These are phyloP conservation scores for Linnemannia schmuckeri DNA, from an alignment of 192 early-diverging fungal genomes.

Conservation along the genomic window DNA sequence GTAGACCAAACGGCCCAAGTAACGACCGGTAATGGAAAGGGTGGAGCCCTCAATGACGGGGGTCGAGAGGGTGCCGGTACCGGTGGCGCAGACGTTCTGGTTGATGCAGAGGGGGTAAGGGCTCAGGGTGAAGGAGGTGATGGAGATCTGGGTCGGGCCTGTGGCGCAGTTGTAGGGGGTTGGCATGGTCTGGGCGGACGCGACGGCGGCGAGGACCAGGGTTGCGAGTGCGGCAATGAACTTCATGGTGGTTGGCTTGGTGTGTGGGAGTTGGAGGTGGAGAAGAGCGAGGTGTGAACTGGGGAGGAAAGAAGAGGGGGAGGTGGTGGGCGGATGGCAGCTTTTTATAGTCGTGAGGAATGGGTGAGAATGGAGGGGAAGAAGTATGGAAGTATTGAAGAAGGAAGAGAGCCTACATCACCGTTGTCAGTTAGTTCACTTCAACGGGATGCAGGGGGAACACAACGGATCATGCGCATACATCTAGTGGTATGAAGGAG, in stretches of 20 bases:
- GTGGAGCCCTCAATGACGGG: conserved; percentile 15
- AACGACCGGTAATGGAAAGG: conserved; percentile 15
- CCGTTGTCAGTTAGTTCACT: neutral
- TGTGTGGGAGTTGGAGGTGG: neutral
- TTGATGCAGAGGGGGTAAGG: conserved; percentile 33
- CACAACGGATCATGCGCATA: neutral
- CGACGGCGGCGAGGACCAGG: conserved; percentile 13
- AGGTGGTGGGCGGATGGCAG: neutral
- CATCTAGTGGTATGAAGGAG: neutral
- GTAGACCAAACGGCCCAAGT: conserved; percentile 27
- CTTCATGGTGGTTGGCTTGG: conserved; percentile 16
- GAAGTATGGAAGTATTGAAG: neutral
- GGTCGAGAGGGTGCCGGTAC: conserved; percentile 15
- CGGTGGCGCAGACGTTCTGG: conserved; percentile 18
- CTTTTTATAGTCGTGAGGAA: neutral
- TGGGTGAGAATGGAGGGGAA: neutral
- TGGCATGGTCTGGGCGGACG: neutral
- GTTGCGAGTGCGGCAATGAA: conserved; percentile 34
- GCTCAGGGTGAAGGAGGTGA: conserved; percentile 18
- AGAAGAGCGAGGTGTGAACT: conserved; percentile 2
- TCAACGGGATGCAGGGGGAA: neutral
- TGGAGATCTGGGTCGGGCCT: neutral
- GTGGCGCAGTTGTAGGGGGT: conserved; percentile 28
- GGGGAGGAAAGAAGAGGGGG: neutral
- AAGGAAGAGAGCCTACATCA: neutral